Conservation (phyloP, 192 early-diverging fungal species). For the Coemansia sp. region DNA sequence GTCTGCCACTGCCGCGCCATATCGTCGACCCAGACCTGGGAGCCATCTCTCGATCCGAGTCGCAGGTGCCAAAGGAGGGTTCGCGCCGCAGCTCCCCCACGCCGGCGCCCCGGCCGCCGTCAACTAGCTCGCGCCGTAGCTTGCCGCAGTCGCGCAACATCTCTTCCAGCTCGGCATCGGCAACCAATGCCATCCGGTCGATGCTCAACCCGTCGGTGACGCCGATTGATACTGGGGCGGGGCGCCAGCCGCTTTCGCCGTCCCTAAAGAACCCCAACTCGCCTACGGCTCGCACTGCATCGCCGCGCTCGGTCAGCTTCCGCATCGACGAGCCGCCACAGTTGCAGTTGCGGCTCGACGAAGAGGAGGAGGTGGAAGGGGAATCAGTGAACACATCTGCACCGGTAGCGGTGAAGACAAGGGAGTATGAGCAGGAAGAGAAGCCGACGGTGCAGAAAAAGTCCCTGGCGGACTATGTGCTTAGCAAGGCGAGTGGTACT, state of each 20-base stretch:
- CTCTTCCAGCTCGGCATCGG: background rate
- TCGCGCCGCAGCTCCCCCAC: conserved; percentile 1
- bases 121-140: background rate
- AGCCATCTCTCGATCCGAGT: conserved; percentile 17
- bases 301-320: conserved; percentile 44
- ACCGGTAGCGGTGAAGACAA: background rate
- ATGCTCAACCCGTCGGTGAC: conserved; percentile 10
- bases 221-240: conserved; percentile 2
- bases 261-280: conserved; percentile 31
- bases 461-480: conserved; percentile 46
- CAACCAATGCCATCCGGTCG: conserved; percentile 9
- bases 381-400: background rate
- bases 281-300: conserved; percentile 18
- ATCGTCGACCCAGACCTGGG: conserved; percentile 36
- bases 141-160: conserved; percentile 5
- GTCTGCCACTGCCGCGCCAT: conserved; percentile 31
- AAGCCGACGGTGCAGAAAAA: background rate
- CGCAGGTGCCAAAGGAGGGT: background rate
- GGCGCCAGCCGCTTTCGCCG: conserved; percentile 33
- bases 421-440: background rate
- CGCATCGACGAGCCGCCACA: conserved; percentile 23
- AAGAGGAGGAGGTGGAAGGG: background rate
- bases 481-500: conserved; percentile 21
- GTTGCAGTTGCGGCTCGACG: conserved; percentile 2
- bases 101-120: conserved; percentile 1